Percentiles rank a stretch among this genome's conserved stretches.
Evolutionary conservation across 2,329 filamentous ascomycete genomes (phyloP).

Genomic region (Cadophora gregata): DNA sequence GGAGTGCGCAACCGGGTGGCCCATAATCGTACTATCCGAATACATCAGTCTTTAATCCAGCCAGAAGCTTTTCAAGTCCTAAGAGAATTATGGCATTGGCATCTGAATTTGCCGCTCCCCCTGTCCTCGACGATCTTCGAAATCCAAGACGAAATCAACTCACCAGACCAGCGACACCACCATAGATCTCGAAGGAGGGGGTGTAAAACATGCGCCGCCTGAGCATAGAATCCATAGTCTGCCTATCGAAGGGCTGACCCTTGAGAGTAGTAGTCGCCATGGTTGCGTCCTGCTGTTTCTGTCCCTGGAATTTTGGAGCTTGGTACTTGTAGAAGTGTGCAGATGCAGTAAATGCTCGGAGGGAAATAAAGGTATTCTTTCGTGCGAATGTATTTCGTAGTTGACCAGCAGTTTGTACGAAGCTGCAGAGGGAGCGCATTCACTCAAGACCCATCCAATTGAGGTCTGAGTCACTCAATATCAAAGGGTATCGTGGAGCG

Average conservation of each 20-base stretch:
- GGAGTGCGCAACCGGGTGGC: conserved; percentile 70
- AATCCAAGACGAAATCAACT: neutral
- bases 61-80: neutral
- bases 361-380: conserved; percentile 25
- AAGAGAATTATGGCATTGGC: neutral
- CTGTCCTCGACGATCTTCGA: neutral
- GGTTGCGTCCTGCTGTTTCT: conserved; percentile 45
- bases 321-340: conserved; percentile 45
- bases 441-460: conserved; percentile 39
- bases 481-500: conserved; percentile 13
- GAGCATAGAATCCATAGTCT: conserved; percentile 82
- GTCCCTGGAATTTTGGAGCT: conserved; percentile 40
- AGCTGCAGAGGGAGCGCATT: conserved; percentile 50
- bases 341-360: conserved; percentile 47
- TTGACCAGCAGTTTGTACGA: conserved; percentile 45
- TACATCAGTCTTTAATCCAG: neutral
- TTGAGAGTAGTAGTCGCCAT: conserved; percentile 79
- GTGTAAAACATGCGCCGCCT: conserved; percentile 93
- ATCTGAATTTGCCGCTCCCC: neutral
- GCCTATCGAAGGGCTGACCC: conserved; percentile 87
- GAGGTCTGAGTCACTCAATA: conserved; percentile 33
- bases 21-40: conserved; percentile 66
- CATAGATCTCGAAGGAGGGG: conserved; percentile 94
- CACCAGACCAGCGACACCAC: conserved; percentile 76
- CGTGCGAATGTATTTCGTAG: conserved; percentile 17